Base-by-base conservation (phyloP, 108 stramenopile species). In the Cafeteria roenbergensis region DNA sequence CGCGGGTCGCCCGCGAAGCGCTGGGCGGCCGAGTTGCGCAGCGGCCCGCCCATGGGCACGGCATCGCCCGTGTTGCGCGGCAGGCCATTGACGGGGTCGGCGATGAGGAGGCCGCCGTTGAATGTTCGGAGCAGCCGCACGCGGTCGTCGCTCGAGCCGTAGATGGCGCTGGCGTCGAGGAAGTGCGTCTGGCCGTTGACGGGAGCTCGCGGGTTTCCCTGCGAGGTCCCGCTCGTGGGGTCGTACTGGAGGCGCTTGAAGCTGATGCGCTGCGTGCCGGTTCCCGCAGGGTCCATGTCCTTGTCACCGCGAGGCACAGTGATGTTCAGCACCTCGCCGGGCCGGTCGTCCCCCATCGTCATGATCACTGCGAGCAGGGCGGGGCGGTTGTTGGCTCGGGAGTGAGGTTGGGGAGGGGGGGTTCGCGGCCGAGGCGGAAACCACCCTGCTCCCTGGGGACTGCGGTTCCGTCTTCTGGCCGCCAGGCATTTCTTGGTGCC, bases 1-100 rank as follows among this genome's bases (percentile, higher is more conserved):
- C 78, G 78, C 9, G 56, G 55, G 62, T 79, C 78, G 51, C 78
- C 78, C 6, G 74, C 71, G 12, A 75, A 26, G 14, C 48, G 52
- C 42, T 51, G 51, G 51, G 17, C 24, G 21, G 52, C 52, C 21
- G 52, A 53, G 9, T 24, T 53, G 2, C 9, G 24, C 24, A 53
- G 2, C 24, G 52, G 21, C 8, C 21, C 24, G 17, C 17, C 52
- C 52, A 53, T 53, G 24, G 9, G 21, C n/a, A 25, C 52, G 1
- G 52, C n/a, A n/a, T n/a, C n/a, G 17, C 2, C 24, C 8, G 24
- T 53, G 52, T 53, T 53, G 8, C 21, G 21, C 24, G 52, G 52
- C 2, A 21, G 2, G 52, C 52, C 52, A 53, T 53, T 53, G 24
- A 53, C 52, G 52, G 52, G n/a, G 24, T 53, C 52, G 9, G 20